Evolutionary conservation across 2,329 filamentous ascomycete genomes (phyloP), one percentile per base, ranked within the genome.

Genomic region (Claviceps sp.): DNA sequence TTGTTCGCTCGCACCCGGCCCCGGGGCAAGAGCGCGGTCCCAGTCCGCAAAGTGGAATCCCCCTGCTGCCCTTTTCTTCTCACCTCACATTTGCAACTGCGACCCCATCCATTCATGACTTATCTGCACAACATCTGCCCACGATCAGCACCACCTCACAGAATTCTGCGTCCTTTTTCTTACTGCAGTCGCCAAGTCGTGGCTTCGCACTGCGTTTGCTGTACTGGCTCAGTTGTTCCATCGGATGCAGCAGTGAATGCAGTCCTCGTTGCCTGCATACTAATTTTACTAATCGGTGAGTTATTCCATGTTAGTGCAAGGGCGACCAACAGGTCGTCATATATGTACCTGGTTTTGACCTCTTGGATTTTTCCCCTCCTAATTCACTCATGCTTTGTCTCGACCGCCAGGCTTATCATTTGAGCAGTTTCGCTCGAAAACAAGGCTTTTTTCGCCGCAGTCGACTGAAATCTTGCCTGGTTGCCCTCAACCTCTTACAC

Each of bases 121-220:
- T 54, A 51, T 52, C 58, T 56, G 54, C 56, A 57, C 57, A 49
- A 56, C 58, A 60, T 62, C 61, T 56, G 55, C 59, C 53, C 54
- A 53, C 36, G 43, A 54, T 53, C 54, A 53, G 52, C 55, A 54
- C 55, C 47, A 52, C 54, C 48, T 30, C 9, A 52, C 47, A 45
- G 30, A 50, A 45, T 48, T 43, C 40, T 53, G 47, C 52, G 54
- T 59, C 55, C 51, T 24, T 46, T 34, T 55, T 48, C 40, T 40
- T 45, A 53, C 48, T 47, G 36, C 46, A n/a, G 38, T 16, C 14
- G 47, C 34, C 44, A 34, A 34, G 47, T 48, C 40, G 18, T 40
- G 47, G 16, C 36, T 49, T 26, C 20, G 26, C 47, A 20, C 13
- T 44, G 34, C 36, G 46, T 20, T 34, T 44, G 37, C 30, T 30